Percentiles rank a stretch among this genome's conserved stretches.
phyloP scores from a whole-genome alignment of 805 yeast genomes.

The Blastobotrys parvus region DNA sequence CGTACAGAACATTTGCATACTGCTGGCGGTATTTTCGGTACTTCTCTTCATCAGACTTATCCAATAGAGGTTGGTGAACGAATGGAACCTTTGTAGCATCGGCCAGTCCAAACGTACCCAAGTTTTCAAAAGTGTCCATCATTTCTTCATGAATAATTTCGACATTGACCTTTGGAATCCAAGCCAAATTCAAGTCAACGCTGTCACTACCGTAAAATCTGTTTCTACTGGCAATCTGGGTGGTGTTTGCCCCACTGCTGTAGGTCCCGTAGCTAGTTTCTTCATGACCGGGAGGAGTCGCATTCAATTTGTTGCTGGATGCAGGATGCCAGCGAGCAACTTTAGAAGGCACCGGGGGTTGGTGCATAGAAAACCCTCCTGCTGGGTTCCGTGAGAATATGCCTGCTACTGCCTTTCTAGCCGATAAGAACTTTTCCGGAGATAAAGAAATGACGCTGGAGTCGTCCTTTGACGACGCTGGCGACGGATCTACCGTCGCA shows the following conservation, averaged over 20 bases:
- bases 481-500: constrained; percentile 6
- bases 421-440: constrained; percentile 14
- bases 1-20: constrained; percentile 67
- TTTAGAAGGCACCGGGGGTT: background rate
- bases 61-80: constrained; percentile 31
- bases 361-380: background rate
- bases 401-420: constrained; percentile 8
- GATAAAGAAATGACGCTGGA: constrained; percentile 41
- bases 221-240: constrained; percentile 15
- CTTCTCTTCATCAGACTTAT: constrained; percentile 31
- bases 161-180: constrained; percentile 30
- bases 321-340: background rate
- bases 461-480: constrained; percentile 26
- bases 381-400: constrained; percentile 14
- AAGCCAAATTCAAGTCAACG: background rate
- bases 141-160: constrained; percentile 39
- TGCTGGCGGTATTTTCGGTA: constrained; percentile 45
- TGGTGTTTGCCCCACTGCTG: constrained; percentile 12
- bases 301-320: background rate
- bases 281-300: background rate
- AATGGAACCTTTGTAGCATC: background rate
- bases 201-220: constrained; percentile 21
- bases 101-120: background rate
- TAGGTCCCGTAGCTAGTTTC: background rate
- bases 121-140: constrained; percentile 36